A percentile compares a stretch with the other conserved stretches of the same genome.
Conservation (phyloP, 2,329 filamentous ascomycete genomes). For the Claviceps sp. region DNA sequence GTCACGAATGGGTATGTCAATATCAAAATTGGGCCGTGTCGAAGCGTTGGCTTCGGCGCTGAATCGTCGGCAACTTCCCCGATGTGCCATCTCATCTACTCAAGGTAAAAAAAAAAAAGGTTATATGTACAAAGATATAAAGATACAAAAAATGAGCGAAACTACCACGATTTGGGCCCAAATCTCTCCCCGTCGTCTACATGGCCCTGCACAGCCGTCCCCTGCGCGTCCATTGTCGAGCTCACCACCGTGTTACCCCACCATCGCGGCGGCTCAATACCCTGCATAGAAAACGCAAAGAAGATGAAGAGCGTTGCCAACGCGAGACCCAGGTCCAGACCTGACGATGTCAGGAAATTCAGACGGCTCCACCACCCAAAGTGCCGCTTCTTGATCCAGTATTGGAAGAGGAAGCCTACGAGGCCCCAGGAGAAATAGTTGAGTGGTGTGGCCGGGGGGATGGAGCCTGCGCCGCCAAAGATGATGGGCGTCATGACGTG, state of each 20-base stretch:
- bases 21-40: too few relatives aligned
- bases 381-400: conserved; percentile 47
- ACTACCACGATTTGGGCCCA: conserved; percentile 42
- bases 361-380: conserved; percentile 61
- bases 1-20: too few relatives aligned
- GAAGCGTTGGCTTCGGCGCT: too few relatives aligned
- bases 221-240: conserved; percentile 47
- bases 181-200: conserved; percentile 43
- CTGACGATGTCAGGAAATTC: conserved; percentile 60
- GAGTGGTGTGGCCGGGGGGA: conserved; percentile 56
- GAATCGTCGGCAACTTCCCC: too few relatives aligned
- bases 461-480: conserved; percentile 43
- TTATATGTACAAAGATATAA: background rate
- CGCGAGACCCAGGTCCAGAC: conserved; percentile 54
- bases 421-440: conserved; percentile 65
- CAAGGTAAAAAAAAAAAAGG: too few relatives aligned
- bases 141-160: background rate
- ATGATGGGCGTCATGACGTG: conserved; percentile 48
- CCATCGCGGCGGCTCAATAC: conserved; percentile 51
- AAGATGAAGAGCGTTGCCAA: conserved; percentile 57
- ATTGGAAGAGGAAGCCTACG: conserved; percentile 59
- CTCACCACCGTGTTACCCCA: conserved; percentile 51
- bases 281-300: conserved; percentile 51
- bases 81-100: too few relatives aligned
- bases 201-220: conserved; percentile 42